Conservation (phyloP, 1,284 basidiomycete species). For the Cryptococcus deneoformans region DNA sequence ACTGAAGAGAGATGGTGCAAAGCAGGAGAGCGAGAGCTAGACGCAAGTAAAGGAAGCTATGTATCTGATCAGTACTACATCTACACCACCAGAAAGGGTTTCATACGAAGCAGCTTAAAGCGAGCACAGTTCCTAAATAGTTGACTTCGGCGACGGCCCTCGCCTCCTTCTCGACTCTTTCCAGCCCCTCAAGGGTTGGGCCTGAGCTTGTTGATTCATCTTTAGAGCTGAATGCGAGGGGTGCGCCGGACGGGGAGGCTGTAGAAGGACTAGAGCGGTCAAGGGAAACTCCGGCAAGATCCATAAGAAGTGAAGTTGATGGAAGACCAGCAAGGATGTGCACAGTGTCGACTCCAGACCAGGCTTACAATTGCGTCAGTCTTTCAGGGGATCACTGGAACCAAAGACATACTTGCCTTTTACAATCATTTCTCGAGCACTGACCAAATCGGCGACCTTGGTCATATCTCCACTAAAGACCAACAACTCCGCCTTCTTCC, state of each 20-base stretch:
- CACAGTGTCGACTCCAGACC: conserved; percentile 79
- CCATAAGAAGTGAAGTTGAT: conserved; percentile 72
- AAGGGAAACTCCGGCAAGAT: conserved; percentile 27
- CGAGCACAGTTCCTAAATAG: conserved; percentile 51
- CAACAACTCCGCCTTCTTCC: conserved; percentile 43
- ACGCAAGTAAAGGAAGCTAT: conserved; percentile 72
- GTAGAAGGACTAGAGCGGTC: background rate
- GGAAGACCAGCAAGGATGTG: conserved; percentile 83
- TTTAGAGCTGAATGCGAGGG: conserved; percentile 1
- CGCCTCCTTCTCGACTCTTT: conserved; percentile 47
- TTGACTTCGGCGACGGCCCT: conserved; percentile 50
- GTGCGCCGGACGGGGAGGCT: conserved; percentile 5
- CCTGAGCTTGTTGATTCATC: background rate
- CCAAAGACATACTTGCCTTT: conserved; percentile 51
- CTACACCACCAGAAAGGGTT: background rate
- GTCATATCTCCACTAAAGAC: conserved; percentile 64
- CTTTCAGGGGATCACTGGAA: background rate
- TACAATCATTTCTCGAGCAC: conserved; percentile 58
- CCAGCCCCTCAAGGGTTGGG: conserved; percentile 35
- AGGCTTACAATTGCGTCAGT: conserved; percentile 53
- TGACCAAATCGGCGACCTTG: conserved; percentile 64
- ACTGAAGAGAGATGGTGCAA: conserved; percentile 77
- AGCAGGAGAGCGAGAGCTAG: conserved; percentile 66
- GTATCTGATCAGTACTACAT: background rate
- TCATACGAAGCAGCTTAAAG: conserved; percentile 51